A percentile compares a stretch with the other conserved stretches of the same genome.
Conservation (phyloP, 192 early-diverging fungal genomes). For the Coemansia sp. region DNA sequence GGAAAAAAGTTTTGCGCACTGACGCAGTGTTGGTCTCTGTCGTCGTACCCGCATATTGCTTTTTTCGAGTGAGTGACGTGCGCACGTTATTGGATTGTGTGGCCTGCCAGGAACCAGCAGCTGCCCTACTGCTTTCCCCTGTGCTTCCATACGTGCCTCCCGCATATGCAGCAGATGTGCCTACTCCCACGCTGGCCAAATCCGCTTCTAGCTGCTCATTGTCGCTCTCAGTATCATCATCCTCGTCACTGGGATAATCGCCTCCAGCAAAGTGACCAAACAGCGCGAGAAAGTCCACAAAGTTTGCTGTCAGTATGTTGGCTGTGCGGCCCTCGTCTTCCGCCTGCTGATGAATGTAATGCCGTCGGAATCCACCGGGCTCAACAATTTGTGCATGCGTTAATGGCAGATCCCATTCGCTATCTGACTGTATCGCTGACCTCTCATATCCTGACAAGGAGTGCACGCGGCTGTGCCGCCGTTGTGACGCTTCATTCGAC, state of each 20-base stretch:
- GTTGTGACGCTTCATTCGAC: not conserved
- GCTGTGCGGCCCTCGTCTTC: constrained; percentile 60
- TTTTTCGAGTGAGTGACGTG: not conserved
- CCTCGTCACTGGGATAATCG: constrained; percentile 77
- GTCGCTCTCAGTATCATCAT: constrained; percentile 38
- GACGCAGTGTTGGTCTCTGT: constrained; percentile 37
- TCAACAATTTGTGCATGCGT: constrained; percentile 54
- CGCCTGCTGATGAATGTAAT: constrained; percentile 73
- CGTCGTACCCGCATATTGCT: not conserved
- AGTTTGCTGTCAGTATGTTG: constrained; percentile 74
- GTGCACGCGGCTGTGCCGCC: constrained; percentile 14
- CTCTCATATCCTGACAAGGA: constrained; percentile 20
- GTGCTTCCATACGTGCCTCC: not conserved
- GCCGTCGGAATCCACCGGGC: constrained; percentile 86
- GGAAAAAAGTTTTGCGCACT: constrained; percentile 67
- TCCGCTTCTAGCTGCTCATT: constrained; percentile 11
- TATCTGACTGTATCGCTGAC: constrained; percentile 15
- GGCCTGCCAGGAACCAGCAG: not conserved
- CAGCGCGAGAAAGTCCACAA: constrained; percentile 88
- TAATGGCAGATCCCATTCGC: constrained; percentile 55
- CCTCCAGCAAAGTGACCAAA: constrained; percentile 93
- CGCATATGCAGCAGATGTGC: no score
- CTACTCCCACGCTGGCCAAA: no score
- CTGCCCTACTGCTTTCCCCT: not conserved
- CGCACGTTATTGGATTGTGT: not conserved